Evolutionary conservation across 352 stramenopile genomes (phyloP).

Genomic region (Plasmopara viticola): DNA sequence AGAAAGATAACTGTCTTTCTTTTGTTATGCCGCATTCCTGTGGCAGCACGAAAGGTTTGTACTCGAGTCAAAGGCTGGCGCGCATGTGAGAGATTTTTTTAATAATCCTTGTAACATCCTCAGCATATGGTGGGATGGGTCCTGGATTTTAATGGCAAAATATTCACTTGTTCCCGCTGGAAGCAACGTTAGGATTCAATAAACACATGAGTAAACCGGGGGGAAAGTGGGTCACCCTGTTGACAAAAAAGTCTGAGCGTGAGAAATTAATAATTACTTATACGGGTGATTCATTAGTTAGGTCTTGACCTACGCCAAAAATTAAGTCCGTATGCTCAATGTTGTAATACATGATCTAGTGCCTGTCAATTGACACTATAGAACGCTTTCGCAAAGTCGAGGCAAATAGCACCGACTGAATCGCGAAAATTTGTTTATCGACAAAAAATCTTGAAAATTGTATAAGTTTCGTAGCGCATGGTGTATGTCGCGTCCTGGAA

Average conservation of each 20-base stretch:
- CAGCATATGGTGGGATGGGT: not conserved
- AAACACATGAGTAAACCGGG: not conserved
- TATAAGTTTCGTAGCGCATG: not conserved
- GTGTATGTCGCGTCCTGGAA: not conserved
- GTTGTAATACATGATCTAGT: not conserved
- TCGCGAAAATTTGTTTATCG: not conserved
- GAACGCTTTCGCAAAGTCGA: constrained; percentile 5
- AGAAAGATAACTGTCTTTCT: not conserved
- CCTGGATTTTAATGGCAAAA: not conserved
- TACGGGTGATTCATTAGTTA: not conserved
- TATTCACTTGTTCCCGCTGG: not conserved
- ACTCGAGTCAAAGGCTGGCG: not conserved
- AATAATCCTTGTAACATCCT: not conserved
- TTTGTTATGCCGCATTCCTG: not conserved
- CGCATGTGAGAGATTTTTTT: not conserved
- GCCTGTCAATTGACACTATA: constrained; percentile 7
- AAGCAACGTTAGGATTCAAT: not conserved
- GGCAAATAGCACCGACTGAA: constrained; percentile 1
- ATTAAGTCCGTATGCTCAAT: not conserved
- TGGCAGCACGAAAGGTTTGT: not conserved
- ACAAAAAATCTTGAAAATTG: not conserved
- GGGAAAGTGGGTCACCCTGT: not conserved
- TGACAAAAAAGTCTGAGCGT: not conserved
- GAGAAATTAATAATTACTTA: not conserved
- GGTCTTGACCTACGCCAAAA: not conserved